phyloP scores from a whole-genome alignment of 768 basidiomycete genomes.

The Hygrophorus russula region DNA sequence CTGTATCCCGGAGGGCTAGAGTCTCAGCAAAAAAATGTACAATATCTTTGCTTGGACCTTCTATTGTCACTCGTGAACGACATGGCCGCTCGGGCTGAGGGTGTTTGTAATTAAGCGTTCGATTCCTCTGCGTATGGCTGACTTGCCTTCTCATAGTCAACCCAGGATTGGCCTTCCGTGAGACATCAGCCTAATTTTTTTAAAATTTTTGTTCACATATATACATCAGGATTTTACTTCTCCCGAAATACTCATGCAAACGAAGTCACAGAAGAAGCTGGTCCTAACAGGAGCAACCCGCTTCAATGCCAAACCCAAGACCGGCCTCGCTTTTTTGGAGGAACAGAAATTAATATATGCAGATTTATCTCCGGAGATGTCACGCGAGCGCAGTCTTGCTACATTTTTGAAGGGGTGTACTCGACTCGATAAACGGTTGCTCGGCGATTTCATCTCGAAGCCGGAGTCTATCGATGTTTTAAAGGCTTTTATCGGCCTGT shows the following conservation, averaged over 20 bases:
- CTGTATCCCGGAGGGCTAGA: conserved; percentile 49
- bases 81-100: conserved; percentile 60
- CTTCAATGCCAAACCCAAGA: conserved; percentile 91
- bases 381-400: conserved; percentile 64
- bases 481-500: conserved; percentile 77
- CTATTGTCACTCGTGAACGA: conserved; percentile 79
- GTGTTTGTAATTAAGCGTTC: conserved; percentile 21
- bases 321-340: conserved; percentile 82
- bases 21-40: conserved; percentile 61
- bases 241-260: conserved; percentile 46
- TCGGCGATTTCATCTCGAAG: conserved; percentile 88
- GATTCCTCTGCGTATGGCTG: conserved; percentile 6
- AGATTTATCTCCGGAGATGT: conserved; percentile 42
- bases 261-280: conserved; percentile 79
- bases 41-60: conserved; percentile 82
- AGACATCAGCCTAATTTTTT: conserved; percentile 9
- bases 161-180: conserved; percentile 56
- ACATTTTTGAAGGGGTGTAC: conserved; percentile 77
- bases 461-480: conserved; percentile 80
- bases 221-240: conserved; percentile 38
- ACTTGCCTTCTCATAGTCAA: conserved; percentile 18
- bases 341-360: conserved; percentile 83
- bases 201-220: background rate
- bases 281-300: conserved; percentile 73
- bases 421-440: conserved; percentile 80